Evolutionary conservation across 2,329 filamentous ascomycete species (phyloP).

Genomic region (Trichoderma sp.): DNA sequence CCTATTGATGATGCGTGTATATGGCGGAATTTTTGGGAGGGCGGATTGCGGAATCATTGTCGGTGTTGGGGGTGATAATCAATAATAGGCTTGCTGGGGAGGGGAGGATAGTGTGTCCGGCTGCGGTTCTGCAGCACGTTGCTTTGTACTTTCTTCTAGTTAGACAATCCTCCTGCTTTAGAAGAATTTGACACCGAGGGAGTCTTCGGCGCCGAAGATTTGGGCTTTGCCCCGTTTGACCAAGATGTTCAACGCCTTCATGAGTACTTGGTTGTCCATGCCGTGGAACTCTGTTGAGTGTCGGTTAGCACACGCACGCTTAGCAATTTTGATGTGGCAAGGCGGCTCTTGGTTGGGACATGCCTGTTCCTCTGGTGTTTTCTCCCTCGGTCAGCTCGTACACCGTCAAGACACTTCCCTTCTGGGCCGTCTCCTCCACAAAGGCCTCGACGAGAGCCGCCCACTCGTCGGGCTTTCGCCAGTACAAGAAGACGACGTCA

Average conservation of each 20-base stretch:
- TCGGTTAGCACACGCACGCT: neutral
- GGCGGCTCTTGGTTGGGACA: conserved; percentile 26
- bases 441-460: conserved; percentile 72
- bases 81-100: neutral
- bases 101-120: neutral
- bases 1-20: conserved; percentile 13
- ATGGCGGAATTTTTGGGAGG: conserved; percentile 22
- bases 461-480: conserved; percentile 89
- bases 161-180: conserved; percentile 42
- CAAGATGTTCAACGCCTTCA: conserved; percentile 73
- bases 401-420: conserved; percentile 81
- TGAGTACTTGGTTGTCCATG: conserved; percentile 79
- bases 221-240: conserved; percentile 91
- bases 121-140: neutral
- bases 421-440: conserved; percentile 86
- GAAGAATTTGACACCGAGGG: conserved; percentile 95
- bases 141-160: neutral
- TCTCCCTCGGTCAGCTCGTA: conserved; percentile 93
- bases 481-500: conserved; percentile 71
- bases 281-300: conserved; percentile 70
- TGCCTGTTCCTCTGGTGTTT: conserved; percentile 65
- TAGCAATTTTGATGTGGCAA: too few species aligned
- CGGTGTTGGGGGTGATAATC: neutral
- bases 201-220: conserved; percentile 85
- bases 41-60: neutral